phyloP scores from a whole-genome alignment of 1,284 basidiomycete species.

The Calocybe gambosa region DNA sequence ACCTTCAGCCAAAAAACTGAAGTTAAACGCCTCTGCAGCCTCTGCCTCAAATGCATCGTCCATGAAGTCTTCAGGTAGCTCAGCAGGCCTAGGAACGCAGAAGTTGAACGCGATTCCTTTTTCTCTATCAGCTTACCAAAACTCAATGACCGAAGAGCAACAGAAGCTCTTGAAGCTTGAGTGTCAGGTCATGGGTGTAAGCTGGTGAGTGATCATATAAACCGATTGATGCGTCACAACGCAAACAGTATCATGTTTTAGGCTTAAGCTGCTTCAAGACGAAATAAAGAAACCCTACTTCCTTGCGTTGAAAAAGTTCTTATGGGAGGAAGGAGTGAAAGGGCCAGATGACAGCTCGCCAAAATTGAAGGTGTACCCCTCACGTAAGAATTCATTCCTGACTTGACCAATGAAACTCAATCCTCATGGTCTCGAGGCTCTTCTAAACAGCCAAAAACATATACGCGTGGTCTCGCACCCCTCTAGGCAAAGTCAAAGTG shows the following conservation, averaged over 20 bases:
- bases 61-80: conserved; percentile 3
- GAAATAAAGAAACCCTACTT: conserved; percentile 76
- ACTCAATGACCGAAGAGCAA: conserved; percentile 53
- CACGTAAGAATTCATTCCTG: conserved; percentile 39
- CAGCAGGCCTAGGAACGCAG: conserved; percentile 23
- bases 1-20: conserved; percentile 36
- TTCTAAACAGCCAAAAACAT: conserved; percentile 57
- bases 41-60: conserved; percentile 15
- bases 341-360: conserved; percentile 42
- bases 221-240: neutral
- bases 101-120: conserved; percentile 67
- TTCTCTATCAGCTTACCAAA: conserved; percentile 49
- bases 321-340: conserved; percentile 62
- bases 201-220: conserved; percentile 46
- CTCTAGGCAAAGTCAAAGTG: conserved; percentile 70
- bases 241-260: conserved; percentile 20
- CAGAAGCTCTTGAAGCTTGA: conserved; percentile 57
- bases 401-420: neutral
- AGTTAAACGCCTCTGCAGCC: conserved; percentile 23
- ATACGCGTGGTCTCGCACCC: conserved; percentile 79
- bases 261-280: conserved; percentile 67
- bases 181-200: conserved; percentile 65
- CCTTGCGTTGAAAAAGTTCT: conserved; percentile 60
- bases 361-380: conserved; percentile 52
- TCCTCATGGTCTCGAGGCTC: conserved; percentile 8